phyloP scores from a whole-genome alignment of 2,329 filamentous ascomycete genomes.

The Sphaerulina musiva region DNA sequence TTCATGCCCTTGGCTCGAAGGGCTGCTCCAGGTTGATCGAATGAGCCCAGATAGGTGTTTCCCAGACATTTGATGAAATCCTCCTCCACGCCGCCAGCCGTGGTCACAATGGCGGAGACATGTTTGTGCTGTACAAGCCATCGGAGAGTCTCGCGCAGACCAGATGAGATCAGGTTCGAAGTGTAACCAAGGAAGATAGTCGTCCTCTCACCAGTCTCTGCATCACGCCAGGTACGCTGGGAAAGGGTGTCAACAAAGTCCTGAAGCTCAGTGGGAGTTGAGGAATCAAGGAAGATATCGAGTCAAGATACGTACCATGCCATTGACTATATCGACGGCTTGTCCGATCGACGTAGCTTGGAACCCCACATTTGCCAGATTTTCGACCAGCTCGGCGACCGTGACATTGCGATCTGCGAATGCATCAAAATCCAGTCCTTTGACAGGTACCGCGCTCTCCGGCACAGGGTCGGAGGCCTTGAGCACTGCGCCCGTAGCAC shows the following conservation, averaged over 20 bases:
- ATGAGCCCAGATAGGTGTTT: conserved; percentile 85
- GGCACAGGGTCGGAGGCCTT: conserved; percentile 78
- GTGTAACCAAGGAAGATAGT: conserved; percentile 98
- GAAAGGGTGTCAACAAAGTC: conserved; percentile 17
- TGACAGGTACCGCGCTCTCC: conserved; percentile 68
- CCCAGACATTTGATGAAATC: conserved; percentile 98
- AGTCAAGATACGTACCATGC: conserved; percentile 62
- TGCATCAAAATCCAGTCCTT: conserved; percentile 87
- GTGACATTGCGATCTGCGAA: conserved; percentile 69
- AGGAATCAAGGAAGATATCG: neutral
- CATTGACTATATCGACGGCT: conserved; percentile 85
- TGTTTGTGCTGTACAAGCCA: conserved; percentile 91
- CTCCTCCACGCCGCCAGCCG: conserved; percentile 91
- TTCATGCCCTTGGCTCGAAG: conserved; percentile 84
- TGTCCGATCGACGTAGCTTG: conserved; percentile 76
- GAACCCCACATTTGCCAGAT: conserved; percentile 82
- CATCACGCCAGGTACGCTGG: conserved; percentile 71
- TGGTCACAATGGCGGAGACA: conserved; percentile 88
- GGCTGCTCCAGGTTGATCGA: conserved; percentile 66
- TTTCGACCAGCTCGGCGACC: conserved; percentile 72
- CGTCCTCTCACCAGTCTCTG: conserved; percentile 69
- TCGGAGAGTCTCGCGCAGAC: conserved; percentile 80
- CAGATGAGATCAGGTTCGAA: conserved; percentile 94
- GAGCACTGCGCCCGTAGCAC: conserved; percentile 69
- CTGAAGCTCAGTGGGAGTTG: conserved; percentile 6